Conservation (phyloP, 805 yeast species). For the Schwanniomyces polymorphus region DNA sequence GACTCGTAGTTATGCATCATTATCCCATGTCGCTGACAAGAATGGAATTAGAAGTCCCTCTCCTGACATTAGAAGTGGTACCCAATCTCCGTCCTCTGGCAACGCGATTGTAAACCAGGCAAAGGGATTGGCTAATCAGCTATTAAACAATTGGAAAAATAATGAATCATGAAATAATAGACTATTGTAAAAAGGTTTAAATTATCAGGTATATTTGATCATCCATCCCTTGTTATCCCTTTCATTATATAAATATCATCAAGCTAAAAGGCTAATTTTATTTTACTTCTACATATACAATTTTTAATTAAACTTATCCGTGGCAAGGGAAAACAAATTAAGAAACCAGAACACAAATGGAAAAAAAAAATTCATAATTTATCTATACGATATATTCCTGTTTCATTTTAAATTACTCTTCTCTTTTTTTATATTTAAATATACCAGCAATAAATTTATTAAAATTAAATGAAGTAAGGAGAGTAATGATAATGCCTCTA, state of each 20-base stretch:
- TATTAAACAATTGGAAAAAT: constrained; percentile 27
- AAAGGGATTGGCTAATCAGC: constrained; percentile 33
- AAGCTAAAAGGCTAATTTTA: background rate
- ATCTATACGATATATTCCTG: background rate
- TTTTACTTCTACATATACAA: constrained; percentile 3
- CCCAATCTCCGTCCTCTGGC: constrained; percentile 2
- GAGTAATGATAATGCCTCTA: background rate
- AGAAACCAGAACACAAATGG: background rate
- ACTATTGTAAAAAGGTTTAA: constrained; percentile 2
- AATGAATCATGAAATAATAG: constrained; percentile 6
- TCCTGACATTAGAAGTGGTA: constrained; percentile 15
- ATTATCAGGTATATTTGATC: constrained; percentile 1
- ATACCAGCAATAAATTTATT: background rate
- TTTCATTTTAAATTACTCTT: background rate
- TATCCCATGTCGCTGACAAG: constrained; percentile 53
- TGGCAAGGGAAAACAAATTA: background rate
- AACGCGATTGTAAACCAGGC: constrained; percentile 34
- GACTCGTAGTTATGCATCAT: constrained; percentile 39
- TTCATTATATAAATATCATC: background rate
- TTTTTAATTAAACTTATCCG: background rate
- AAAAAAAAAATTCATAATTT: background rate
- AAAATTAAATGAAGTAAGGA: background rate
- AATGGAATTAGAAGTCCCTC: constrained; percentile 34
- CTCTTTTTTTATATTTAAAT: background rate
- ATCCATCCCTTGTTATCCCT: background rate